phyloP scores from a whole-genome alignment of 2,329 filamentous ascomycete genomes.

The Aspergillus aculeatus region DNA sequence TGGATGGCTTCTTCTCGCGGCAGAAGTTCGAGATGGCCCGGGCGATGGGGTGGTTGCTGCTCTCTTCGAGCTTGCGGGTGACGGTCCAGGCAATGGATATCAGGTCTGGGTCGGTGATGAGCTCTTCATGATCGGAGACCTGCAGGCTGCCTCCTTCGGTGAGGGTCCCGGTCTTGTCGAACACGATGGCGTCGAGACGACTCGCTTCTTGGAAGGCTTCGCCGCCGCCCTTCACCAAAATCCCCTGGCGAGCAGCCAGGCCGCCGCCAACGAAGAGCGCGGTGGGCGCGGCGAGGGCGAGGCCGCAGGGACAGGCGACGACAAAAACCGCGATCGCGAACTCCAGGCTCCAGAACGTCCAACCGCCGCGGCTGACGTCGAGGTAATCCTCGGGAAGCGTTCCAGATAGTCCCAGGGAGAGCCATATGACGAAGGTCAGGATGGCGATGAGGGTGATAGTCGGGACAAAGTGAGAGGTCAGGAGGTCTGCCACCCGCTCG shows the following conservation, averaged over 20 bases:
- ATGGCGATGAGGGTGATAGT: constrained; percentile 50
- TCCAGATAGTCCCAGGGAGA: constrained; percentile 45
- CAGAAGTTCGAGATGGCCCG: constrained; percentile 55
- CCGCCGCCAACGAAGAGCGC: constrained; percentile 83
- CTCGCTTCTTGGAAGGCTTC: constrained; percentile 85
- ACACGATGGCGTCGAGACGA: constrained; percentile 73
- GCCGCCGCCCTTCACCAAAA: constrained; percentile 79
- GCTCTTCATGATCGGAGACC: constrained; percentile 52
- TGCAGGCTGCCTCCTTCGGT: constrained; percentile 63
- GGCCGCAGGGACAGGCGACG: constrained; percentile 79
- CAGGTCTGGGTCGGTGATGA: constrained; percentile 35
- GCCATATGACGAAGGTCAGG: constrained; percentile 49
- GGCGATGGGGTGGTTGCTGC: constrained; percentile 60
- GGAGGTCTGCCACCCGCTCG: constrained; percentile 47
- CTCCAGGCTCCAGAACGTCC: constrained; percentile 57
- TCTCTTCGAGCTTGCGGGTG: constrained; percentile 55
- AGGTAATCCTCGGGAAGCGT: constrained; percentile 51
- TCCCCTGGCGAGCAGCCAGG: constrained; percentile 74
- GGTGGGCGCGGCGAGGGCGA: constrained; percentile 81
- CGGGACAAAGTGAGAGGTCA: constrained; percentile 52
- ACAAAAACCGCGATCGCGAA: constrained; percentile 83
- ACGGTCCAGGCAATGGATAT: constrained; percentile 46
- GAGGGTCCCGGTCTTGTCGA: constrained; percentile 85
- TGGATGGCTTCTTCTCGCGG: constrained; percentile 26
- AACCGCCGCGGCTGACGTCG: constrained; percentile 46